Base-by-base conservation (phyloP, 345 rosid genomes). In the Trapa bicornis region DNA sequence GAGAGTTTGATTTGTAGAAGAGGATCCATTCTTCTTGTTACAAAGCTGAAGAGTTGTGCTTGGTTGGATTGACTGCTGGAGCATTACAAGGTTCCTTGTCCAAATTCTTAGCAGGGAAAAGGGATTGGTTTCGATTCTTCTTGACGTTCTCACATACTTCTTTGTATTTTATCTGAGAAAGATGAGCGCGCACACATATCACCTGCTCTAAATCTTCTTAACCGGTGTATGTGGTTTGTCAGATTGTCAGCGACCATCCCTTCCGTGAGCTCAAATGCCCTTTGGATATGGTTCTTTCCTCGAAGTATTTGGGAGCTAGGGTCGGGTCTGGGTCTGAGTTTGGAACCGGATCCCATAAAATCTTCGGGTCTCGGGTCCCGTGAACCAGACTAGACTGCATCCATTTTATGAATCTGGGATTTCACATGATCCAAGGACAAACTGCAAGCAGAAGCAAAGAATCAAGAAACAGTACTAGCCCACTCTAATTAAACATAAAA, bases 1-100 rank as follows among this genome's bases (percentile, higher is more conserved):
- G 96, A 80, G 96, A 91, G 77, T 94, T 94, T 67, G 85, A 91
- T 72, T 71, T 87, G 82, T 95, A 83, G 75, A 91, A 94, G 82
- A 85, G 97, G 73, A 73, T 91, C 50, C 95, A 87, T n/a, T 94
- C 99, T 32, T 80, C 89, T 48, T 86, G 88, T 80, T 82, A 77
- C 75, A 94, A 86, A 84, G 92, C 99, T 63, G 93, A 91, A 39
- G 97, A 89, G 79, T 81, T 94, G 75, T 86, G 84, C 75, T 75
- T 87, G 77, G 84, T 85, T 73, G 99, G 99, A 65, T 67, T 86
- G 68, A 77, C 82, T 50, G 80, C 96, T 1, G 99, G 99, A 72
- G 84, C 93, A 48, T 67, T 81, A 53, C 95, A 94, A 80, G 97
- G 99, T 74, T 85, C 87, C 17, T 74, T 91, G 79, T 83, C 93